phyloP scores from a whole-genome alignment of 495 filamentous ascomycete genomes.

The Bombardia bombarda region DNA sequence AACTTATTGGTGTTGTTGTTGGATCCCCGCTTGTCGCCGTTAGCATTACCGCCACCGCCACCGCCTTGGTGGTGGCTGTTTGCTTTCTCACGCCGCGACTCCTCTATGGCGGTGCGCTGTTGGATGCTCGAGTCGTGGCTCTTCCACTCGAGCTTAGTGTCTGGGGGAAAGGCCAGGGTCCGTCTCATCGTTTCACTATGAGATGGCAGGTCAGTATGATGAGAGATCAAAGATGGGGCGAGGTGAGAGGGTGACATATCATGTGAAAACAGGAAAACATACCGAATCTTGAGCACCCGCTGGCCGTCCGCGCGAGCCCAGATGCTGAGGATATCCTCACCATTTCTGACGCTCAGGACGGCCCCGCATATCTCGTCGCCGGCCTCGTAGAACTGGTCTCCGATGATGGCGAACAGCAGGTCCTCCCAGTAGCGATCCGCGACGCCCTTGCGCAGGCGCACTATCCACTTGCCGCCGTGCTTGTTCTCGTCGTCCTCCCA shows the following conservation, averaged over 20 bases:
- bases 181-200: constrained; percentile 89
- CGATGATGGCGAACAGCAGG: constrained; percentile 79
- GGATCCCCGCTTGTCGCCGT: constrained; percentile 32
- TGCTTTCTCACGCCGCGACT: constrained; percentile 71
- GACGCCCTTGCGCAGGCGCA: constrained; percentile 92
- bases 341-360: constrained; percentile 87
- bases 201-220: constrained; percentile 2
- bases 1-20: constrained; percentile 22
- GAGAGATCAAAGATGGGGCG: background rate
- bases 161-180: constrained; percentile 70
- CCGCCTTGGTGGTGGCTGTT: constrained; percentile 35
- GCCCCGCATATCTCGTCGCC: constrained; percentile 91
- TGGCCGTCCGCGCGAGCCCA: constrained; percentile 92
- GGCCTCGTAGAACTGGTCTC: constrained; percentile 91
- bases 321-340: constrained; percentile 94
- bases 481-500: constrained; percentile 99
- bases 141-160: constrained; percentile 91
- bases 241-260: background rate
- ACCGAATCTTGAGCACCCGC: constrained; percentile 95
- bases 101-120: constrained; percentile 72
- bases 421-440: constrained; percentile 98
- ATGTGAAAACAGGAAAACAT: constrained; percentile 21
- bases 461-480: constrained; percentile 92
- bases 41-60: too few species aligned
- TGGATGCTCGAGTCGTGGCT: constrained; percentile 79